phyloP scores from a whole-genome alignment of 495 filamentous ascomycete species.

The Trichocladium uniseriatum region DNA sequence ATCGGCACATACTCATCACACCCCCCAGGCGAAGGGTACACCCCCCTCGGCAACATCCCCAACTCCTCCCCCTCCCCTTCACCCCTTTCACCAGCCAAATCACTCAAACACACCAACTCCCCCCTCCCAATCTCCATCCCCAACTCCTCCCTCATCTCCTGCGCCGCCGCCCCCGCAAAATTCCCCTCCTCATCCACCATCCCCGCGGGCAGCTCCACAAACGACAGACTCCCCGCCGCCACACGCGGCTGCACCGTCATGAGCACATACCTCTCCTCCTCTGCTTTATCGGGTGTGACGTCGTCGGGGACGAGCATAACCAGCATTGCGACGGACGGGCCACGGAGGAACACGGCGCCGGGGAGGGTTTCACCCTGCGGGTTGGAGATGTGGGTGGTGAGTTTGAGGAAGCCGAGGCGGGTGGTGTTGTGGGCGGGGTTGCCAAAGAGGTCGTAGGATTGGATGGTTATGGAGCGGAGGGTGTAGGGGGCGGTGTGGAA shows the following conservation, averaged over 20 bases:
- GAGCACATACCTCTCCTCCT: slow-evolving; percentile 56
- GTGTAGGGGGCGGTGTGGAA: slow-evolving; percentile 64
- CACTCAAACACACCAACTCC: slow-evolving; percentile 44
- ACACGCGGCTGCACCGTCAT: slow-evolving; percentile 79
- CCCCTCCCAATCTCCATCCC: slow-evolving; percentile 44
- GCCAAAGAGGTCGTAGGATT: slow-evolving; percentile 66
- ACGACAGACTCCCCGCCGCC: slow-evolving; percentile 63
- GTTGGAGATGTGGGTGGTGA: slow-evolving; percentile 59
- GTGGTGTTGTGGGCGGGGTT: slow-evolving; percentile 2
- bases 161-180: slow-evolving; percentile 69
- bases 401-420: slow-evolving; percentile 69
- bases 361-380: slow-evolving; percentile 55
- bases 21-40: slow-evolving; percentile 71
- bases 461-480: slow-evolving; percentile 60
- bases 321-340: slow-evolving; percentile 74
- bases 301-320: slow-evolving; percentile 70
- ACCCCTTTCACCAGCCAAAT: slow-evolving; percentile 48
- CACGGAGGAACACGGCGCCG: slow-evolving; percentile 70
- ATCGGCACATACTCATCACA: slow-evolving; percentile 80
- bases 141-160: slow-evolving; percentile 77
- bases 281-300: slow-evolving; percentile 33
- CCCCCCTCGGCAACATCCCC: slow-evolving; percentile 43
- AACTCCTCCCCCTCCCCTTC: slow-evolving; percentile 22
- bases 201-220: slow-evolving; percentile 77
- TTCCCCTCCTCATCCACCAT: slow-evolving; percentile 76